Conservation (phyloP, 1,139 yeast genomes). For the Protomyces lactucae-debilis region DNA sequence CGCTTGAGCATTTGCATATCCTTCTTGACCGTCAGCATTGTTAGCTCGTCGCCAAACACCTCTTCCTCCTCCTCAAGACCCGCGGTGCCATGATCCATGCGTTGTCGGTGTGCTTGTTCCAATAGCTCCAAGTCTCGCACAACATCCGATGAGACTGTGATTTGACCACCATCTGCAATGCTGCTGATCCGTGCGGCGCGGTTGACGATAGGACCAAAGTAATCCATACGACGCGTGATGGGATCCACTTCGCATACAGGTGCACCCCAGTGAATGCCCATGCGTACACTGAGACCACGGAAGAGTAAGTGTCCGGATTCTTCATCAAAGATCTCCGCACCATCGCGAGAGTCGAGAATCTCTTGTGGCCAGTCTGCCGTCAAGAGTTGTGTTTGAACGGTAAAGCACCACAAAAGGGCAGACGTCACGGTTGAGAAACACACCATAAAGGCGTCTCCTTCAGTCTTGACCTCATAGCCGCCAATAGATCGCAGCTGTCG, state of each 20-base stretch:
- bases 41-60: conserved; percentile 40
- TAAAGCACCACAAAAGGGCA: conserved; percentile 90
- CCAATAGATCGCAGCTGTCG: conserved; percentile 87
- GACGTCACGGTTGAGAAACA: conserved; percentile 90
- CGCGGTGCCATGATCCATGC: conserved; percentile 14
- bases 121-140: conserved; percentile 63
- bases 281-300: conserved; percentile 87
- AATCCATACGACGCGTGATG: conserved; percentile 95
- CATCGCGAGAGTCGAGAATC: conserved; percentile 76
- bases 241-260: conserved; percentile 96
- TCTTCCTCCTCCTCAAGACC: conserved; percentile 1
- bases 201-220: conserved; percentile 97
- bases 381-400: conserved; percentile 77
- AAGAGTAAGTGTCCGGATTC: conserved; percentile 56
- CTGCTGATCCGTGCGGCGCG: conserved; percentile 90
- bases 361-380: conserved; percentile 96
- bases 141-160: conserved; percentile 78
- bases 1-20: conserved; percentile 64
- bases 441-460: conserved; percentile 99
- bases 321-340: conserved; percentile 73
- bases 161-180: conserved; percentile 98
- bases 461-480: conserved; percentile 97
- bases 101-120: conserved; percentile 37
- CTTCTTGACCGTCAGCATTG: conserved; percentile 61
- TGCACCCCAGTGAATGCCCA: conserved; percentile 98